Percentiles rank a stretch among this genome's conserved stretches.
These are phyloP conservation scores for Trichoderma sp. DNA, from an alignment of 2,329 filamentous ascomycete genomes.

Conservation along the genomic window DNA sequence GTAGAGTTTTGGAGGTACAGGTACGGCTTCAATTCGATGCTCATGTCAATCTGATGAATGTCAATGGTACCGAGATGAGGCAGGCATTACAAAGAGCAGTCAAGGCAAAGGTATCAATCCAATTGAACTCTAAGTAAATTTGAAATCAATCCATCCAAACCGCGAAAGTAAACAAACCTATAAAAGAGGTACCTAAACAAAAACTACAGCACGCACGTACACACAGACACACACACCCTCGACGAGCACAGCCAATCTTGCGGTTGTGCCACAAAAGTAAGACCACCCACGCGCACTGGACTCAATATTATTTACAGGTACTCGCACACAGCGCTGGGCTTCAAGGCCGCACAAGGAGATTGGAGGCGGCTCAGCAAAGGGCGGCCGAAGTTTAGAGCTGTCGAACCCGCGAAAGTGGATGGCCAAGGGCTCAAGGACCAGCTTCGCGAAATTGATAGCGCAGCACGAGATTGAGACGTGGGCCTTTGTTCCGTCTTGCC, in stretches of 20 bases:
- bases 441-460: constrained; percentile 27
- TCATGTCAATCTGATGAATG: neutral
- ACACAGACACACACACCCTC: neutral
- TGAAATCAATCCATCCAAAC: neutral
- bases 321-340: neutral
- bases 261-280: neutral
- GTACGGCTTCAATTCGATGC: neutral
- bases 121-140: neutral
- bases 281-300: neutral
- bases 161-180: neutral
- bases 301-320: neutral
- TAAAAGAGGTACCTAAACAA: neutral
- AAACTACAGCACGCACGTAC: neutral
- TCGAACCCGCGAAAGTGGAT: neutral
- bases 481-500: neutral
- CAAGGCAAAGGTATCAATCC: neutral
- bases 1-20: neutral
- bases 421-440: constrained; percentile 18
- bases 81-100: neutral
- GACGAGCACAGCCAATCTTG: neutral
- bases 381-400: neutral
- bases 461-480: constrained; percentile 21
- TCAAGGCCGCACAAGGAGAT: neutral
- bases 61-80: neutral
- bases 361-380: neutral